Conservation (phyloP, 371 early-diverging fungal genomes). For the Mucor lusitanicus region DNA sequence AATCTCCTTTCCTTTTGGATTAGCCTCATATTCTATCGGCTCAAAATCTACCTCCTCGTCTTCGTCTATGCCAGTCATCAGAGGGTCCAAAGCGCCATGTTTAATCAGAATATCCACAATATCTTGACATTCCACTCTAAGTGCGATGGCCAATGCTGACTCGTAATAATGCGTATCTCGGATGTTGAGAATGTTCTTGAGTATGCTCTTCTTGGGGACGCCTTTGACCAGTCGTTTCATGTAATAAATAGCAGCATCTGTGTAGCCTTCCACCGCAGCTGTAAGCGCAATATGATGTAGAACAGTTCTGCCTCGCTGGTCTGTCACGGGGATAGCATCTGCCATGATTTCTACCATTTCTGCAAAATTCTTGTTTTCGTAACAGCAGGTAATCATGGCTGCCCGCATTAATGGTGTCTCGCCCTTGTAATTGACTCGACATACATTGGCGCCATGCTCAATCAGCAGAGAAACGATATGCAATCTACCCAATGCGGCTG, state of each 20-base stretch:
- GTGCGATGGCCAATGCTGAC: constrained; percentile 88
- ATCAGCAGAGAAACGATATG: constrained; percentile 67
- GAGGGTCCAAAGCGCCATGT: constrained; percentile 70
- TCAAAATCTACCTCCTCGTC: constrained; percentile 7
- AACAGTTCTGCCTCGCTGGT: constrained; percentile 74
- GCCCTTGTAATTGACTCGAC: constrained; percentile 68
- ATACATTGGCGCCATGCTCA: constrained; percentile 67
- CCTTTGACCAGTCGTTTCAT: constrained; percentile 70
- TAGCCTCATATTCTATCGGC: constrained; percentile 16
- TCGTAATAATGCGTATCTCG: constrained; percentile 76
- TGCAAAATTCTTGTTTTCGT: constrained; percentile 78
- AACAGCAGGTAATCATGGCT: constrained; percentile 82
- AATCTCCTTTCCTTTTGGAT: constrained; percentile 37
- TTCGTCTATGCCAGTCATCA: constrained; percentile 11
- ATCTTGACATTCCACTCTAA: constrained; percentile 67
- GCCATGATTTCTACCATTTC: constrained; percentile 70
- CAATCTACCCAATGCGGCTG: constrained; percentile 77
- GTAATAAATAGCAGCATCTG: constrained; percentile 73
- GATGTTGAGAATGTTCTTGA: constrained; percentile 69
- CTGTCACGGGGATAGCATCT: constrained; percentile 66
- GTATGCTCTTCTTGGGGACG: constrained; percentile 28
- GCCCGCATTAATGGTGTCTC: constrained; percentile 87
- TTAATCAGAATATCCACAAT: constrained; percentile 72
- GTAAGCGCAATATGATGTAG: constrained; percentile 87
- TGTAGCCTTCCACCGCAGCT: constrained; percentile 60